Evolutionary conservation across 805 yeast species (phyloP).

Genomic region (Schwanniomyces sp.): DNA sequence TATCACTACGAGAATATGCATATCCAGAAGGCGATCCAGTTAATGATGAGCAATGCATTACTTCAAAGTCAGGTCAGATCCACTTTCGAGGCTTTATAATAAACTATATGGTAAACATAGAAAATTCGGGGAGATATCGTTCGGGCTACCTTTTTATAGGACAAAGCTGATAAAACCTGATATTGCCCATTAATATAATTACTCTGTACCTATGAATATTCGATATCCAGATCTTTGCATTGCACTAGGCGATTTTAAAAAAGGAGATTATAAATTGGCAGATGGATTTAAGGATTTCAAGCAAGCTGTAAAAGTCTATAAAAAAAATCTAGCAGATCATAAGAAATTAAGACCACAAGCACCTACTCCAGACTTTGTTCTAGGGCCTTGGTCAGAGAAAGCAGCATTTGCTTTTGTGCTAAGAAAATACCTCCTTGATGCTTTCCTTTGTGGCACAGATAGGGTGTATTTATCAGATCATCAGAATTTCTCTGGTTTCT

Average conservation of each 20-base stretch:
- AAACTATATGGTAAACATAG: not conserved
- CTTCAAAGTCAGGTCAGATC: not conserved
- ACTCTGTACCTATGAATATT: not conserved
- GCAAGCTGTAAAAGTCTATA: not conserved
- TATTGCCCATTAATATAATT: not conserved
- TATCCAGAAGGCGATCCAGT: conserved; percentile 1
- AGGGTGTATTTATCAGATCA: not conserved
- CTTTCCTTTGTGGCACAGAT: conserved; percentile 1
- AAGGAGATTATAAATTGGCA: too few relatives aligned
- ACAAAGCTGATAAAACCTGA: not conserved
- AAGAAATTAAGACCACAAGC: too few relatives aligned
- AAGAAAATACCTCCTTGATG: not conserved
- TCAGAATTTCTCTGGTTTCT: not conserved
- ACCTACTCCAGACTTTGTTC: not conserved
- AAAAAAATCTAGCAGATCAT: not conserved
- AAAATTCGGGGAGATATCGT: not conserved
- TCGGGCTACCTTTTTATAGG: not conserved
- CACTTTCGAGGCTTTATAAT: not conserved
- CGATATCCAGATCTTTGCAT: not conserved
- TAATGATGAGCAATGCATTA: not conserved
- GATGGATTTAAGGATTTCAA: not conserved
- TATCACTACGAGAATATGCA: not conserved
- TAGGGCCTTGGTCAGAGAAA: not conserved
- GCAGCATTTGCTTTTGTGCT: not conserved
- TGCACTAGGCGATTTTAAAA: too few relatives aligned